phyloP scores from a whole-genome alignment of 148 eudicot species.

The Cornus florida region DNA sequence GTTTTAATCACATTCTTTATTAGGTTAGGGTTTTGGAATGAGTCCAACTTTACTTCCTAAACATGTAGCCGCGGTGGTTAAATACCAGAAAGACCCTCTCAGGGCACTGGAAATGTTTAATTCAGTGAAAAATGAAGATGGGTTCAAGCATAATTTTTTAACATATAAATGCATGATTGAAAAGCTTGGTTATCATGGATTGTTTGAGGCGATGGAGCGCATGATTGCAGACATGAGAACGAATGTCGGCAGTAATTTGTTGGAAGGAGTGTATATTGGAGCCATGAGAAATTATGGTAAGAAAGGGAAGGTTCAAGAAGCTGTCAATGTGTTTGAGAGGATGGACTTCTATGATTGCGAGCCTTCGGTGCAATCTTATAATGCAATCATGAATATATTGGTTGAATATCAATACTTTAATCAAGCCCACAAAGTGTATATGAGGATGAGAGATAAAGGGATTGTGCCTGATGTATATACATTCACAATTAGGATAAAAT shows the following conservation, averaged over 20 bases:
- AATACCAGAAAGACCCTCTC: slow-evolving; percentile 72
- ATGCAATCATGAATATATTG: slow-evolving; percentile 82
- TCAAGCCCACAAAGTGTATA: slow-evolving; percentile 94
- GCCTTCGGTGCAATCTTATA: slow-evolving; percentile 66
- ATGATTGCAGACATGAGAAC: slow-evolving; percentile 67
- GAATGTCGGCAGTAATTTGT: slow-evolving; percentile 49
- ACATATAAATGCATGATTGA: slow-evolving; percentile 75
- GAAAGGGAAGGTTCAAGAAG: slow-evolving; percentile 74
- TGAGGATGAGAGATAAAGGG: slow-evolving; percentile 74
- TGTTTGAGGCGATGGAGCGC: slow-evolving; percentile 78
- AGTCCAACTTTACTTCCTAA: slow-evolving; percentile 65
- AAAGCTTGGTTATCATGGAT: slow-evolving; percentile 73
- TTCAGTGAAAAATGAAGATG: slow-evolving; percentile 69
- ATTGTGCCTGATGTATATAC: slow-evolving; percentile 80
- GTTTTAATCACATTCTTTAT: not conserved
- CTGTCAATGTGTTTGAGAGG: slow-evolving; percentile 87
- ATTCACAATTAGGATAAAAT: slow-evolving; percentile 78
- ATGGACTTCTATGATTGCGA: slow-evolving; percentile 90
- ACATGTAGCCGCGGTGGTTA: slow-evolving; percentile 87
- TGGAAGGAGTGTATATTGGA: slow-evolving; percentile 82
- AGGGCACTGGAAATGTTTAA: slow-evolving; percentile 87
- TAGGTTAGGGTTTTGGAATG: slow-evolving; percentile 42
- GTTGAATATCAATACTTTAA: slow-evolving; percentile 63
- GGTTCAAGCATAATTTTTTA: slow-evolving; percentile 64
- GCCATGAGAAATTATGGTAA: slow-evolving; percentile 86